Evolutionary conservation across 2,329 filamentous ascomycete genomes (phyloP).

Genomic region (Claviceps purpurea): DNA sequence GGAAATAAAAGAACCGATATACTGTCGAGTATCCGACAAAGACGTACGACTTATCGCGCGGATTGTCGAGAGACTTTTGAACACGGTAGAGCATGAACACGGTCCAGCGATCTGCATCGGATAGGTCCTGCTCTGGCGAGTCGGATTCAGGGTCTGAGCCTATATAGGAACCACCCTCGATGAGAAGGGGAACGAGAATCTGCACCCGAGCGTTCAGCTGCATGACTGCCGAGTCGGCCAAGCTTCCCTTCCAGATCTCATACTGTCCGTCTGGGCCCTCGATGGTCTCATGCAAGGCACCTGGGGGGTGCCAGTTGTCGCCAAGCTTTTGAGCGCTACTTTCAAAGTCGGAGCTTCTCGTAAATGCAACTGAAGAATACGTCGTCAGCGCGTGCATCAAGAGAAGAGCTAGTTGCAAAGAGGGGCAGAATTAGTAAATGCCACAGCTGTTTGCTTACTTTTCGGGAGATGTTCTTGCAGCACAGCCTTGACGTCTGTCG

Average conservation of each 20-base stretch:
- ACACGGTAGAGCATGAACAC: slow-evolving; percentile 78
- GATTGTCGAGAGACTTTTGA: slow-evolving; percentile 26
- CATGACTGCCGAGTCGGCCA: slow-evolving; percentile 56
- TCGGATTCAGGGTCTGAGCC: slow-evolving; percentile 30
- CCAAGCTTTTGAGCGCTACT: slow-evolving; percentile 34
- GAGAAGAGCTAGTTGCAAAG: background rate
- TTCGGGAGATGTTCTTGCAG: slow-evolving; percentile 55
- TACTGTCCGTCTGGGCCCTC: slow-evolving; percentile 49
- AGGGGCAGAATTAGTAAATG: background rate
- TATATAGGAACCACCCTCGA: slow-evolving; percentile 80
- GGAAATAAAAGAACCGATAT: slow-evolving; percentile 67
- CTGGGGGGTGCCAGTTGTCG: slow-evolving; percentile 55
- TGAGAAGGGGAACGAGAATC: slow-evolving; percentile 72
- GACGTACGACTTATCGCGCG: slow-evolving; percentile 49
- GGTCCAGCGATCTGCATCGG: slow-evolving; percentile 74
- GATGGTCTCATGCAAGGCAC: slow-evolving; percentile 54
- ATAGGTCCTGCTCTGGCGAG: slow-evolving; percentile 52
- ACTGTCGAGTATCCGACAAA: slow-evolving; percentile 85
- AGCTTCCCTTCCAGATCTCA: slow-evolving; percentile 71
- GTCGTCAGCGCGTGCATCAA: background rate
- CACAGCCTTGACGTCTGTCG: slow-evolving; percentile 53
- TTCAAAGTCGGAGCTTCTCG: slow-evolving; percentile 48
- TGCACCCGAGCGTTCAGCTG: slow-evolving; percentile 69
- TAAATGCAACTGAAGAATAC: slow-evolving; percentile 46
- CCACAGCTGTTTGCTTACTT: slow-evolving; percentile 26